Evolutionary conservation across 2,329 filamentous ascomycete genomes (phyloP).

Genomic region (Massarina eburnea): DNA sequence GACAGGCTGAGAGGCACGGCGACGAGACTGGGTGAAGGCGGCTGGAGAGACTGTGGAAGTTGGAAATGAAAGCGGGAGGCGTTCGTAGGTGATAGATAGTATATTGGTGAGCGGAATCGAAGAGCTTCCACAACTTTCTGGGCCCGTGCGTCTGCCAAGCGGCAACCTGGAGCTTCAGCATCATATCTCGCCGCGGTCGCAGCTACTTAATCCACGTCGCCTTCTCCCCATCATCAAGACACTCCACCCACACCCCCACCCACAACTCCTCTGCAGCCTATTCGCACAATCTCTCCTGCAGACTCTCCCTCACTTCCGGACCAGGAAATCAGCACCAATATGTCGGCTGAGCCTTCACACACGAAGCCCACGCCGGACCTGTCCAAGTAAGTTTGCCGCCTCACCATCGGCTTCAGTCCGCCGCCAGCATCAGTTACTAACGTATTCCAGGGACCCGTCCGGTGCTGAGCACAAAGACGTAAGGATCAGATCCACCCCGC

Average conservation of each 20-base stretch:
- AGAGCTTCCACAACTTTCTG: constrained; percentile 30
- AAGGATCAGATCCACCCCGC: constrained; percentile 30
- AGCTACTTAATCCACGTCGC: constrained; percentile 38
- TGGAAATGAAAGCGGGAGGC: constrained; percentile 17
- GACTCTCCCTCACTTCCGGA: constrained; percentile 19
- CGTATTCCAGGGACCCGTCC: constrained; percentile 72
- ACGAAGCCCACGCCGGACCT: constrained; percentile 53
- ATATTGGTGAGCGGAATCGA: constrained; percentile 21
- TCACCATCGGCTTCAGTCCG: constrained; percentile 11
- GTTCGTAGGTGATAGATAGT: constrained; percentile 5
- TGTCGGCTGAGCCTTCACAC: constrained; percentile 56
- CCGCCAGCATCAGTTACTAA: constrained; percentile 43
- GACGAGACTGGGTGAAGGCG: not conserved
- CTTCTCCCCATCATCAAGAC: constrained; percentile 31
- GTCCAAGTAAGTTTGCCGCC: constrained; percentile 41
- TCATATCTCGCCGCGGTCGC: constrained; percentile 31
- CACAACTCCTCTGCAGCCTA: constrained; percentile 16
- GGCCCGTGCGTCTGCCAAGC: constrained; percentile 21
- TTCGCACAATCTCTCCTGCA: constrained; percentile 10
- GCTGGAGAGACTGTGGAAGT: constrained; percentile 4
- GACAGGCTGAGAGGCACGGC: not conserved
- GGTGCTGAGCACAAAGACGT: constrained; percentile 85
- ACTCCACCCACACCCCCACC: constrained; percentile 23
- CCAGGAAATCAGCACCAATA: constrained; percentile 28
- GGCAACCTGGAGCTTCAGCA: constrained; percentile 28